phyloP scores from a whole-genome alignment of 2,329 filamentous ascomycete genomes.

The Sporothrix inflata region DNA sequence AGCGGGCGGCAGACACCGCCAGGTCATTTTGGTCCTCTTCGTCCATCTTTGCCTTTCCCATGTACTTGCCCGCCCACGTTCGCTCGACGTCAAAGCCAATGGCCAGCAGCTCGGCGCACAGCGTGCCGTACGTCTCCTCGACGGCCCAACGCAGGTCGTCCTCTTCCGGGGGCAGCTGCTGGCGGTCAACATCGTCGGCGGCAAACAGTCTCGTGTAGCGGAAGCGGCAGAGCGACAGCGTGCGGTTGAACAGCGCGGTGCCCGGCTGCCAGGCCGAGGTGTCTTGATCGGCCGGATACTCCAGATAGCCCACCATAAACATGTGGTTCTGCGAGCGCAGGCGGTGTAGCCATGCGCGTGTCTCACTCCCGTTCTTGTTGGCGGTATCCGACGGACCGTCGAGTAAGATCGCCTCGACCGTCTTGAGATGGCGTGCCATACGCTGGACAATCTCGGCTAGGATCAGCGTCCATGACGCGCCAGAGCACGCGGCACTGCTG shows the following conservation, averaged over 20 bases:
- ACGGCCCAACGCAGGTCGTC: slow-evolving; percentile 44
- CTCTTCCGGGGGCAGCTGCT: slow-evolving; percentile 43
- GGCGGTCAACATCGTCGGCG: slow-evolving; percentile 34
- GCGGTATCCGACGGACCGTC: slow-evolving; percentile 29
- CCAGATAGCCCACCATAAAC: slow-evolving; percentile 50
- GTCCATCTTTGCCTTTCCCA: background rate
- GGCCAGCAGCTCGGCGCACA: slow-evolving; percentile 49
- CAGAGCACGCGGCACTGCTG: slow-evolving; percentile 40
- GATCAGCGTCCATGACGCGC: slow-evolving; percentile 50
- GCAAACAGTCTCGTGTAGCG: slow-evolving; percentile 46
- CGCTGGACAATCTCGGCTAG: slow-evolving; percentile 48
- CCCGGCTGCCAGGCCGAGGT: slow-evolving; percentile 39
- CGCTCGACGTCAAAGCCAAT: slow-evolving; percentile 49
- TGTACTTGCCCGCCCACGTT: slow-evolving; percentile 40
- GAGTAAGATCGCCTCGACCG: slow-evolving; percentile 39
- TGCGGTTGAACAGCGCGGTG: slow-evolving; percentile 43
- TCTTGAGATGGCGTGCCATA: slow-evolving; percentile 43
- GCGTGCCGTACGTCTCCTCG: slow-evolving; percentile 45
- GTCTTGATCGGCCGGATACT: slow-evolving; percentile 44
- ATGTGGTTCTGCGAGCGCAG: slow-evolving; percentile 47
- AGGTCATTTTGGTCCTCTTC: background rate
- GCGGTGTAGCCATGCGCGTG: slow-evolving; percentile 40
- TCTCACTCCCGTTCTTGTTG: slow-evolving; percentile 36
- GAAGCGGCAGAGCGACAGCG: slow-evolving; percentile 47
- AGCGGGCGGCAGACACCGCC: slow-evolving; percentile 28